Evolutionary conservation across 352 stramenopile species (phyloP), one percentile per base, ranked within the genome.

Genomic region (Phytophthora aleatoria): DNA sequence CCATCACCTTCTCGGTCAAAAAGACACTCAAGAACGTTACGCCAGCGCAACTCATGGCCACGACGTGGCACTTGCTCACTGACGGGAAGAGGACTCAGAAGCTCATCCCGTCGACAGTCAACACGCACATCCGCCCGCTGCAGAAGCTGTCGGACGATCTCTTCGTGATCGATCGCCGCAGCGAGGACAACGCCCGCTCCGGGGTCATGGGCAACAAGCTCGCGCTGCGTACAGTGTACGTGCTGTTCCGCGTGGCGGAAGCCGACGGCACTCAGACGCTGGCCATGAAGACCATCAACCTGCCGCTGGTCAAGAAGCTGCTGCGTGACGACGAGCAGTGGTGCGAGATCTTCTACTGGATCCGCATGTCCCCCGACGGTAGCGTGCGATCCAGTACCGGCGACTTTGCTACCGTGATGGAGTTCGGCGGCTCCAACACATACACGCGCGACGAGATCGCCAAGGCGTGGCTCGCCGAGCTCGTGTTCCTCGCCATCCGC

Each of bases 331-430:
- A 83, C 44, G 77, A 90, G 56, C 38, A 69, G 28, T 90, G 79
- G 79, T 85, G 74, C 65, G 74, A 90, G 47, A 78, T 88, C 49
- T 87, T 87, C 61, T 90, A 90, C 58, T 90, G 77, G 76, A 77
- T 85, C 63, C 71, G 77, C 47, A 48, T 57, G 3, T 48, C 41
- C 20, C 61, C 69, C 2, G 13, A 67, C 41, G 26, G 56, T 30
- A 42, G 12, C 5, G 53, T 69, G 36, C 41, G 15, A 16, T 36
- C 45, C 13, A 51, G 42, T 33, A 56, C 43, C 3, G 39, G 30
- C 6, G 57, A 64, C 4, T 55, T 51, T 20, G 9, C 24, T 8
- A 62, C 61, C 0, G 33, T 52, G 13, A 52, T 62, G 15, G 69
- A 85, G 59, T 85, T 90, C 50, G 81, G 81, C 16, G 78, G 81